Percentiles rank a stretch among this genome's conserved stretches.
Evolutionary conservation across 495 filamentous ascomycete genomes (phyloP).

Genomic region (Rhypophila decipiens): DNA sequence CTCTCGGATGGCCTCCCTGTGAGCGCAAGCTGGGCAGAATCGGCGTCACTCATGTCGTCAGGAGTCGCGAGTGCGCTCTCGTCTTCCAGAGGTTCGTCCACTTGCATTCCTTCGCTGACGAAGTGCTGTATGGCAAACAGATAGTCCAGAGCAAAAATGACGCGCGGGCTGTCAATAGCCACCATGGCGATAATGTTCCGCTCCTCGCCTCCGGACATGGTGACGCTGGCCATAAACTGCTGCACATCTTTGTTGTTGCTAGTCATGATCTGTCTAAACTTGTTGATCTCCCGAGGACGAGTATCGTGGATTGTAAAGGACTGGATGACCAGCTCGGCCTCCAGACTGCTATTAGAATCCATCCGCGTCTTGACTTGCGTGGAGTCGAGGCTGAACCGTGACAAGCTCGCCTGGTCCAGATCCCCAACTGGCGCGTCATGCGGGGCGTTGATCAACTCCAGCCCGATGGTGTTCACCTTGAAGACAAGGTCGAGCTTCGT

Average conservation of each 20-base stretch:
- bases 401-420: conserved; percentile 75
- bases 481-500: conserved; percentile 92
- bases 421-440: conserved; percentile 69
- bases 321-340: conserved; percentile 88
- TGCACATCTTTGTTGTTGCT: conserved; percentile 88
- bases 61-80: conserved; percentile 51
- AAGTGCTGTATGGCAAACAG: conserved; percentile 84
- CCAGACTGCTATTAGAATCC: conserved; percentile 84
- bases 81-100: conserved; percentile 47
- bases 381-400: conserved; percentile 87
- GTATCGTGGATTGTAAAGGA: conserved; percentile 94
- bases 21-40: conserved; percentile 36
- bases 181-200: conserved; percentile 82
- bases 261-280: conserved; percentile 97
- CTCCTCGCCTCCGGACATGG: conserved; percentile 81
- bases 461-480: conserved; percentile 74
- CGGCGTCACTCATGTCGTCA: conserved; percentile 54
- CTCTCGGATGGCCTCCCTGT: conserved; percentile 23
- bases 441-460: conserved; percentile 78
- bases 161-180: conserved; percentile 89
- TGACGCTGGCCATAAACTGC: conserved; percentile 96
- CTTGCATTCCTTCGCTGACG: conserved; percentile 58
- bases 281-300: conserved; percentile 77
- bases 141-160: conserved; percentile 94
- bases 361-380: conserved; percentile 90